Conservation (phyloP, 805 yeast genomes). For the Lachancea dasiensis region DNA sequence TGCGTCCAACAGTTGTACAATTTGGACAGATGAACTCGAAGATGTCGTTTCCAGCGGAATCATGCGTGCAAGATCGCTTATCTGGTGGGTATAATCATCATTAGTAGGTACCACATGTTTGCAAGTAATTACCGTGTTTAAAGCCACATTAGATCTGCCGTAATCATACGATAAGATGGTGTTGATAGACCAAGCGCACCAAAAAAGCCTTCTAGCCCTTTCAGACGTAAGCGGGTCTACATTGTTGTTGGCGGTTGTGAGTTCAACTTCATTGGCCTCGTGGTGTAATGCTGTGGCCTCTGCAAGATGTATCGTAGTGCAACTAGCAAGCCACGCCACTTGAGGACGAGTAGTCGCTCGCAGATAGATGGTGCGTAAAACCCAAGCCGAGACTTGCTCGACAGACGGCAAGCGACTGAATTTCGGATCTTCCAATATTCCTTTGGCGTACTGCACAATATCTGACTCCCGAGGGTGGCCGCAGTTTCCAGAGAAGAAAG, state of each 20-base stretch:
- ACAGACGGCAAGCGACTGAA: slow-evolving; percentile 11
- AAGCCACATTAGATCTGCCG: slow-evolving; percentile 11
- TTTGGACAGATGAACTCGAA: background rate
- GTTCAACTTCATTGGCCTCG: slow-evolving; percentile 10
- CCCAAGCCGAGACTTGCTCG: slow-evolving; percentile 12
- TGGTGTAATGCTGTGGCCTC: slow-evolving; percentile 13
- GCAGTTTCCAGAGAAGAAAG: slow-evolving; percentile 10
- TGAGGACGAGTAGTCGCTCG: slow-evolving; percentile 13
- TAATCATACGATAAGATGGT: slow-evolving; percentile 12
- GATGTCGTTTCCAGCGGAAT: slow-evolving; percentile 7
- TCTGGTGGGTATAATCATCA: slow-evolving; percentile 5
- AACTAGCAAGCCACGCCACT: slow-evolving; percentile 13
- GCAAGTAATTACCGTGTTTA: slow-evolving; percentile 9
- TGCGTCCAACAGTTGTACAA: slow-evolving; percentile 5
- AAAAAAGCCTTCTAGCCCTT: slow-evolving; percentile 10
- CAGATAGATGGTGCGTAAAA: slow-evolving; percentile 10
- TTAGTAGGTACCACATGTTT: slow-evolving; percentile 4
- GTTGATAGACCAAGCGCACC: slow-evolving; percentile 14
- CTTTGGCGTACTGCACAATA: slow-evolving; percentile 12
- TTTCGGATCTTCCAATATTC: slow-evolving; percentile 11
- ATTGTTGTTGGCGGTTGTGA: slow-evolving; percentile 1
- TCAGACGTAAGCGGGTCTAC: slow-evolving; percentile 2
- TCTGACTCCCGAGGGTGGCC: slow-evolving; percentile 15
- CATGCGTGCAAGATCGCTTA: slow-evolving; percentile 8
- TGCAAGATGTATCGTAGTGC: slow-evolving; percentile 10